Evolutionary conservation across 129 eudicot species (phyloP), one percentile per base, ranked within the genome.

Genomic region (Flaveria robusta): DNA sequence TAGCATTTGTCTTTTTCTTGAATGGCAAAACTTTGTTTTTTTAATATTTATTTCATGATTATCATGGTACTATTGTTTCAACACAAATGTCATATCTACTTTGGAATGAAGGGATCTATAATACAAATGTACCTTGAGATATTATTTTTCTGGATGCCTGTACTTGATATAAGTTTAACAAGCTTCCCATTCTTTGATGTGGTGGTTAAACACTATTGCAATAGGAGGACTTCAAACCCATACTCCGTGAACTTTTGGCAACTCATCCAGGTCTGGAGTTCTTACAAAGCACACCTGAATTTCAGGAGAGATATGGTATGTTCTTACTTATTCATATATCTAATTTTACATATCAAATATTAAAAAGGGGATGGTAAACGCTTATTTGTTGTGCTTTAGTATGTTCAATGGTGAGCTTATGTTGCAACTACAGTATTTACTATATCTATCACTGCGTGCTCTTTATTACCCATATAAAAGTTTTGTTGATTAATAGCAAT

Each of bases 221-320:
- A 77, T 71, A 90, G 96, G 96, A 86, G 82, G 79, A 75, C 79
- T 75, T 75, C 79, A 75, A 75, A 75, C 72, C 79, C 22, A 83
- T 90, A 52, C 91, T 90, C 66, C 87, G 89, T 78, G 96, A 90
- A 67, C 96, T 90, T 80, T 75, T 75, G 79, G 58, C 79, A 64
- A 64, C 79, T 63, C 79, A 75, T 75, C 79, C 79, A 11, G 79
- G 79, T 47, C 72, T 75, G 51, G 79, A 75, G 79, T 75, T 75
- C 65, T 66, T 75, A 65, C 79, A 65, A 66, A 75, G 72, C 72
- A 75, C 79, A 65, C 79, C 71, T 26, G 79, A 75, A 31, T 75
- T 75, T 65, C 79, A 75, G 64, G 79, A 75, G 72, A 75, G 79
- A 75, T 75, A 75, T 46, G 79, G 79, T 75, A 75, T 27, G 37